Evolutionary conservation across 495 filamentous ascomycete species (phyloP).

Genomic region (Talaromyces borbonicus): DNA sequence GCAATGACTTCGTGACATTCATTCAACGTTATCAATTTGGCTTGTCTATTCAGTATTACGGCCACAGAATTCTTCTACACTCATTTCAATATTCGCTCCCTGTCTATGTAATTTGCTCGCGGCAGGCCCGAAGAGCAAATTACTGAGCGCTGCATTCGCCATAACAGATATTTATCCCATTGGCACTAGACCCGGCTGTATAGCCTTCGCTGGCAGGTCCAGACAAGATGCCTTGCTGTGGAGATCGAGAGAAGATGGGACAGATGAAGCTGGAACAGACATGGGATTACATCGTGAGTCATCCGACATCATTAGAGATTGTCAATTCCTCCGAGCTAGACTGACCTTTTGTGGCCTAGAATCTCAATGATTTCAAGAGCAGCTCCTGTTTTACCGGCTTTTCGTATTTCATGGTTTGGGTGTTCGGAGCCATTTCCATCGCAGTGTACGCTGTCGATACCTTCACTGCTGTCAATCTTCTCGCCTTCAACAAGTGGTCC

Average conservation of each 20-base stretch:
- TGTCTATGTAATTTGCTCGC: slow-evolving; percentile 6
- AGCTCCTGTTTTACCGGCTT: slow-evolving; percentile 63
- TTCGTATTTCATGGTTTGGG: slow-evolving; percentile 77
- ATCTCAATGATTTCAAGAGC: slow-evolving; percentile 78
- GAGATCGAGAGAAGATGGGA: slow-evolving; percentile 56
- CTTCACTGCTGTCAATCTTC: slow-evolving; percentile 83
- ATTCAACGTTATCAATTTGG: too few species aligned
- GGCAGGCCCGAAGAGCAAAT: slow-evolving; percentile 7
- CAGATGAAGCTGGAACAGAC: slow-evolving; percentile 69
- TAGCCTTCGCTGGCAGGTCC: slow-evolving; percentile 25
- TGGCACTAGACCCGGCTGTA: too few species aligned
- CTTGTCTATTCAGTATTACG: neutral
- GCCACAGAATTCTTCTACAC: neutral
- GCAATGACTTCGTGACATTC: neutral
- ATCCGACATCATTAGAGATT: neutral
- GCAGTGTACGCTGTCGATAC: slow-evolving; percentile 83
- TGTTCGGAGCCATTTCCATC: slow-evolving; percentile 67
- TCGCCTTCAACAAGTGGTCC: slow-evolving; percentile 68
- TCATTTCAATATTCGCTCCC: neutral
- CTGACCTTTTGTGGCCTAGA: slow-evolving; percentile 39
- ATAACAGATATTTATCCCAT: too few species aligned
- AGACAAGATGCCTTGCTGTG: slow-evolving; percentile 61
- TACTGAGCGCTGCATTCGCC: slow-evolving; percentile 2
- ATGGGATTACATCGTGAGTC: slow-evolving; percentile 87
- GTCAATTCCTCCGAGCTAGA: neutral